These are phyloP conservation scores for Biscutella auriculata DNA, from an alignment of 441 rosid genomes.

Conservation along the genomic window DNA sequence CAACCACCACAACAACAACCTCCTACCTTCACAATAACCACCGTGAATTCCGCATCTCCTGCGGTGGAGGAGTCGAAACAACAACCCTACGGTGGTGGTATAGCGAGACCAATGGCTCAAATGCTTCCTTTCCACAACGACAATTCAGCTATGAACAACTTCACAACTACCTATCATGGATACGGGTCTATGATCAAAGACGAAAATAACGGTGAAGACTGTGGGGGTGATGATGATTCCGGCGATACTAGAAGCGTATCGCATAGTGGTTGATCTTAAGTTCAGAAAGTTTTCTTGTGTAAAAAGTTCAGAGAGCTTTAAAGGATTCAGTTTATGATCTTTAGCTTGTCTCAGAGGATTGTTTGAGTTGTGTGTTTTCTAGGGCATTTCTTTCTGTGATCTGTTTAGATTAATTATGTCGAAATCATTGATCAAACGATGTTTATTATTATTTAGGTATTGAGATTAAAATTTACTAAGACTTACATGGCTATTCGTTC, in stretches of 20 bases:
- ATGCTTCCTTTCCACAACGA: conserved; percentile 33
- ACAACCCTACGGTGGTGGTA: conserved; percentile 10
- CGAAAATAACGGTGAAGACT: conserved; percentile 10
- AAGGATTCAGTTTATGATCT: conserved; percentile 1
- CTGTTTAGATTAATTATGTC: conserved; percentile 8
- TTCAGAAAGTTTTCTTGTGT: conserved; percentile 16
- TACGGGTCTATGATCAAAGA: conserved; percentile 18
- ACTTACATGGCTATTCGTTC: too few relatives aligned
- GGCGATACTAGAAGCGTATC: conserved; percentile 23
- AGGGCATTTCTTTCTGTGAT: not conserved
- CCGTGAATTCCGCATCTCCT: conserved; percentile 8
- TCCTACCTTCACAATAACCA: conserved; percentile 27
- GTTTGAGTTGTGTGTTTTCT: not conserved
- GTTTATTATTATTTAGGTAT: not conserved
- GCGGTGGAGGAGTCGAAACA: conserved; percentile 13
- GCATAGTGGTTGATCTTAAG: conserved; percentile 14
- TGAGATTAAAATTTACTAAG: conserved; percentile 1
- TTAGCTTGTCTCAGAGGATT: conserved; percentile 3
- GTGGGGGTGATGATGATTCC: conserved; percentile 21
- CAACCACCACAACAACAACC: conserved; percentile 19
- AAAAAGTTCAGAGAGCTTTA: conserved; percentile 11
- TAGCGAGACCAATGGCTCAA: conserved; percentile 28
- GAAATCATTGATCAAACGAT: not conserved
- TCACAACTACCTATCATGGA: conserved; percentile 15
- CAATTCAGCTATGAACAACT: conserved; percentile 17